A percentile compares a stretch with the other conserved stretches of the same genome.
These are phyloP conservation scores for Rauvolfia tetraphylla DNA, from an alignment of 257 asterid genomes.

Conservation along the genomic window DNA sequence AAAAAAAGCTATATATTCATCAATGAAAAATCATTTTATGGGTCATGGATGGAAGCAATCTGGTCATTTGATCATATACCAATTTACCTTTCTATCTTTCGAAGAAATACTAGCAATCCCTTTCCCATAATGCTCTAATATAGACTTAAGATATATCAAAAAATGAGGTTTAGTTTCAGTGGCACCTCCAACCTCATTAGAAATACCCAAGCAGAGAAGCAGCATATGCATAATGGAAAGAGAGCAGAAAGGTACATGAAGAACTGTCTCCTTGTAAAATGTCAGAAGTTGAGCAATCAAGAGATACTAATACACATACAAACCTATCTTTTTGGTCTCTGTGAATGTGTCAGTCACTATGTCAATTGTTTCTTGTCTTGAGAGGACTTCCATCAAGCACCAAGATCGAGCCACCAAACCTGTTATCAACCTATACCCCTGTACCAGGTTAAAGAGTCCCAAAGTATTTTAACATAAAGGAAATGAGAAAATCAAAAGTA, in stretches of 20 bases:
- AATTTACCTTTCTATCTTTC: neutral
- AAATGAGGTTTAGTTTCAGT: neutral
- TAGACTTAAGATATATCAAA: neutral
- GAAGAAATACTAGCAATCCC: neutral
- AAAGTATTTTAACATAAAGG: neutral
- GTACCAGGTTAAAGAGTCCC: constrained; percentile 12
- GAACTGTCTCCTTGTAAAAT: neutral
- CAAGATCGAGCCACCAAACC: constrained; percentile 85
- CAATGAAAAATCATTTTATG: no score
- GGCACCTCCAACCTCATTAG: neutral
- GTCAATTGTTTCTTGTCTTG: constrained; percentile 64
- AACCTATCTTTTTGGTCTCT: constrained; percentile 81
- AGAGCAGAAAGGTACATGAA: neutral
- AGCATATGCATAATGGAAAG: neutral
- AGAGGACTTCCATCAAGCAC: constrained; percentile 75
- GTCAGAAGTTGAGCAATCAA: neutral
- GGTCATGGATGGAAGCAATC: neutral
- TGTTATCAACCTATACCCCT: constrained; percentile 79
- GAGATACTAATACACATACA: constrained; percentile 6
- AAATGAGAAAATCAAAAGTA: neutral
- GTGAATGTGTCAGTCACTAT: constrained; percentile 49
- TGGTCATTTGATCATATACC: neutral
- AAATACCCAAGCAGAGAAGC: neutral
- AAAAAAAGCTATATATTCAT: neutral
- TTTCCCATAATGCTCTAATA: neutral